Conservation (phyloP, 768 basidiomycete species). For the Auriculariales sp. region DNA sequence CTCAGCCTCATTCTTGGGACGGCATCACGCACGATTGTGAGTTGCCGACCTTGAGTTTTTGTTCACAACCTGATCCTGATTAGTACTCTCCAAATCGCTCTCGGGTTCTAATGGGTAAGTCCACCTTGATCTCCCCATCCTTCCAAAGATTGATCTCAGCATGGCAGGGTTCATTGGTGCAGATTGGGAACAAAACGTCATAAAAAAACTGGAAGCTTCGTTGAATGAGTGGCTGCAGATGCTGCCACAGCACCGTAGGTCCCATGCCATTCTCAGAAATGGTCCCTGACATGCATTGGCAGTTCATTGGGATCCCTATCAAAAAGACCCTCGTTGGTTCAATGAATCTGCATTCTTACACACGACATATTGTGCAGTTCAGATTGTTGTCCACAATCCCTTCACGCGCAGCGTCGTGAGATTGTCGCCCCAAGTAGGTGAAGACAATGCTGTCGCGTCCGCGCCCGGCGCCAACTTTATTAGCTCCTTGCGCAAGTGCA, state of each 20-base stretch:
- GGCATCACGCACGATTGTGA: conserved; percentile 51
- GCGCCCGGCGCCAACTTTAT: too few relatives aligned
- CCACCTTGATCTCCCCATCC: conserved; percentile 44
- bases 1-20: conserved; percentile 58
- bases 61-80: conserved; percentile 1
- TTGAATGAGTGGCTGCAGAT: conserved; percentile 60
- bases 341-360: conserved; percentile 44
- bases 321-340: conserved; percentile 31
- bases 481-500: too few relatives aligned
- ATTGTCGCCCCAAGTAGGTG: too few relatives aligned
- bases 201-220: conserved; percentile 52
- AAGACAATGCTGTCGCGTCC: too few relatives aligned
- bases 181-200: conserved; percentile 40
- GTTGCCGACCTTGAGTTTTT: conserved; percentile 11
- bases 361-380: conserved; percentile 41
- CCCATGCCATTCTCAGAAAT: background rate
- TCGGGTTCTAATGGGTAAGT: conserved; percentile 68
- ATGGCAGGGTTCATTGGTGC: conserved; percentile 37
- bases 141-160: too few relatives aligned
- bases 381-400: conserved; percentile 57
- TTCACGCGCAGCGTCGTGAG: conserved; percentile 37
- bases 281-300: conserved; percentile 2
- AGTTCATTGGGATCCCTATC: conserved; percentile 49
- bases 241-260: conserved; percentile 53
- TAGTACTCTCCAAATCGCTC: background rate